Percentiles rank a stretch among this genome's conserved stretches.
phyloP scores from a whole-genome alignment of 2,329 filamentous ascomycete genomes.

The Fusarium poae region DNA sequence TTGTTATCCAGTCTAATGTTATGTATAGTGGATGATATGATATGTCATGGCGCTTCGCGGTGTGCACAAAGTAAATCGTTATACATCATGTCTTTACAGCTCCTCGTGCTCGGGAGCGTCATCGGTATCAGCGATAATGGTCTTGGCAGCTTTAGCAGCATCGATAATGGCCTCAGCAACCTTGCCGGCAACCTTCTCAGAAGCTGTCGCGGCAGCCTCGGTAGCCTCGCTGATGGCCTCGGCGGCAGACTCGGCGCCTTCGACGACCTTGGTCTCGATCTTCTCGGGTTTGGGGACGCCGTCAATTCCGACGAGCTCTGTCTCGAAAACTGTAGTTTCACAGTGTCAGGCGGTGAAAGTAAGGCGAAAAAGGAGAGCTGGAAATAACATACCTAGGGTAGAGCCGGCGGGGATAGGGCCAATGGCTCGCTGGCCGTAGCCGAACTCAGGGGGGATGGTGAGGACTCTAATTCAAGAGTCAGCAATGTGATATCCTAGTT shows the following conservation, averaged over 20 bases:
- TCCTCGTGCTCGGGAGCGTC: slow-evolving; percentile 71
- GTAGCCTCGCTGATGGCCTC: slow-evolving; percentile 54
- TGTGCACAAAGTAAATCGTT: slow-evolving; percentile 29
- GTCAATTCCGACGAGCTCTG: slow-evolving; percentile 85
- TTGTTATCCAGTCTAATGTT: slow-evolving; percentile 18
- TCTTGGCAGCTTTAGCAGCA: slow-evolving; percentile 66
- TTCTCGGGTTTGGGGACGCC: slow-evolving; percentile 69
- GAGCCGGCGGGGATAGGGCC: slow-evolving; percentile 87
- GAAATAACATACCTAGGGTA: slow-evolving; percentile 73
- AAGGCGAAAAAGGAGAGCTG: slow-evolving; percentile 22
- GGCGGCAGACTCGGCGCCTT: slow-evolving; percentile 45
- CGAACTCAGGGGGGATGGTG: slow-evolving; percentile 88
- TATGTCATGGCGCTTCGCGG: slow-evolving; percentile 13
- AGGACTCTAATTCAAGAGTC: slow-evolving; percentile 68
- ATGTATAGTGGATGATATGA: slow-evolving; percentile 7
- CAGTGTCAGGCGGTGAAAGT: slow-evolving; percentile 31
- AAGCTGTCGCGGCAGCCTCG: slow-evolving; percentile 54
- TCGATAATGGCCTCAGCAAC: slow-evolving; percentile 61
- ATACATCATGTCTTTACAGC: slow-evolving; percentile 57
- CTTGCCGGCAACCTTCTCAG: slow-evolving; percentile 59
- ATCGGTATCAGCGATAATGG: slow-evolving; percentile 66
- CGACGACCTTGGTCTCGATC: slow-evolving; percentile 47
- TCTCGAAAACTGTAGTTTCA: slow-evolving; percentile 79
- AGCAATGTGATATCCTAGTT: slow-evolving; percentile 18
- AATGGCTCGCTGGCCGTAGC: slow-evolving; percentile 80